These are phyloP conservation scores for Magnolia kwangsiensis DNA, from an alignment of 164 flowering plant species.

Conservation along the genomic window DNA sequence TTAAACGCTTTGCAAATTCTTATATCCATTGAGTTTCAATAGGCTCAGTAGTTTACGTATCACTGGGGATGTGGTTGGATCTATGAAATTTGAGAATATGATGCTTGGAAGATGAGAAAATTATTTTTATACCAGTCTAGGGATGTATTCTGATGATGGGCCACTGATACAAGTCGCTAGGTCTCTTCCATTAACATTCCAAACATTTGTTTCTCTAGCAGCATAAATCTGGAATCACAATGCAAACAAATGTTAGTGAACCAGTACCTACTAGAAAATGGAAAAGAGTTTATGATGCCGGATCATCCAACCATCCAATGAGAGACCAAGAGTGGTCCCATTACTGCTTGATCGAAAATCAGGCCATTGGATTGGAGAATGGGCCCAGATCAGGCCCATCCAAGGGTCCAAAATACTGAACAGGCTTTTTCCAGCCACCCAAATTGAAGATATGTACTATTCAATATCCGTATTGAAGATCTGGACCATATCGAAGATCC, in stretches of 20 bases:
- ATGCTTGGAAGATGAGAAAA: slow-evolving; percentile 7
- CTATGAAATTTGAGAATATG: not conserved
- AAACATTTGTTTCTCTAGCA: slow-evolving; percentile 38
- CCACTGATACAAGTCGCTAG: slow-evolving; percentile 29
- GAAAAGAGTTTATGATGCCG: not conserved
- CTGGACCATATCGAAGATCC: not conserved
- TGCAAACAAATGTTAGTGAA: slow-evolving; percentile 4
- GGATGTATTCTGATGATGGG: slow-evolving; percentile 39
- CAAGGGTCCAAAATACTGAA: no score
- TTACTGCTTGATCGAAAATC: not conserved
- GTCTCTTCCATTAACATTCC: slow-evolving; percentile 37
- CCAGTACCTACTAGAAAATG: not conserved
- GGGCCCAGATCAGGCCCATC: no score
- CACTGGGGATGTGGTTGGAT: no score
- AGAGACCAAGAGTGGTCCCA: not conserved
- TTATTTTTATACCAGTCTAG: slow-evolving; percentile 26
- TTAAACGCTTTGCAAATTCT: not conserved
- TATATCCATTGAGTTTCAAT: not conserved
- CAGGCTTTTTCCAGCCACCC: no score
- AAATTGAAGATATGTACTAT: no score
- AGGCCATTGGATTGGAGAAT: not conserved
- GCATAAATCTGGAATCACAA: slow-evolving; percentile 30
- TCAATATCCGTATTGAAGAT: not conserved
- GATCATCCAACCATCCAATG: not conserved
- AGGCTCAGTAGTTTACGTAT: not conserved